A percentile compares a stretch with the other conserved stretches of the same genome.
These are phyloP conservation scores for Petrea volubilis DNA, from an alignment of 257 asterid genomes.

Conservation along the genomic window DNA sequence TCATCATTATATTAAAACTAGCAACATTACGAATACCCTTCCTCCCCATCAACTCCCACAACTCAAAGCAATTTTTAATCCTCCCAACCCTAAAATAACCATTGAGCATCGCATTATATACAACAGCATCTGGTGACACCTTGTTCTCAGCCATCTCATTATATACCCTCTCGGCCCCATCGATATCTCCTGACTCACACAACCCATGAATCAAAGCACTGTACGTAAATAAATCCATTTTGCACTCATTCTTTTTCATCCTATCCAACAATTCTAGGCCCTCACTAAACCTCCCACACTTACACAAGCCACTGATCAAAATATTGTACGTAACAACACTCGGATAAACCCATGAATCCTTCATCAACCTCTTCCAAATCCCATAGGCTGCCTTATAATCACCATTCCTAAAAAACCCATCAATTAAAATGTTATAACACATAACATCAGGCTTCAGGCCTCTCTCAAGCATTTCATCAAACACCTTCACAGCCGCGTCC, in stretches of 20 bases:
- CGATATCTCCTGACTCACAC: conserved; percentile 65
- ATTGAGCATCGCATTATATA: conserved; percentile 65
- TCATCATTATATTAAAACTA: conserved; percentile 80
- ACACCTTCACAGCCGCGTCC: conserved; percentile 54
- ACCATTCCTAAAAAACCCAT: conserved; percentile 67
- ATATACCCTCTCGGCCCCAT: conserved; percentile 70
- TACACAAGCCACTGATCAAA: conserved; percentile 84
- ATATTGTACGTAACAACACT: conserved; percentile 70
- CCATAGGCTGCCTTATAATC: conserved; percentile 47
- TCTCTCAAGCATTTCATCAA: conserved; percentile 83
- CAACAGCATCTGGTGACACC: conserved; percentile 65
- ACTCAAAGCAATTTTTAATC: conserved; percentile 43
- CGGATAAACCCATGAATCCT: conserved; percentile 62
- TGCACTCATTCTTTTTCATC: conserved; percentile 62
- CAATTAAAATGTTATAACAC: conserved; percentile 77
- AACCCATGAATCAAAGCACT: conserved; percentile 80
- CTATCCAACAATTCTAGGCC: conserved; percentile 66
- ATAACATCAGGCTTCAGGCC: conserved; percentile 66
- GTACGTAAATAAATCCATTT: conserved; percentile 69
- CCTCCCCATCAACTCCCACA: conserved; percentile 84
- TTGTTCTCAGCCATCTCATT: conserved; percentile 53
- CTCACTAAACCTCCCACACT: conserved; percentile 66
- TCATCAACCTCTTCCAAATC: conserved; percentile 69
- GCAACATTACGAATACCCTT: conserved; percentile 62
- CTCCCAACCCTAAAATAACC: conserved; percentile 63